Conservation (phyloP, 371 early-diverging fungal genomes). For the Catenaria anguillulae region DNA sequence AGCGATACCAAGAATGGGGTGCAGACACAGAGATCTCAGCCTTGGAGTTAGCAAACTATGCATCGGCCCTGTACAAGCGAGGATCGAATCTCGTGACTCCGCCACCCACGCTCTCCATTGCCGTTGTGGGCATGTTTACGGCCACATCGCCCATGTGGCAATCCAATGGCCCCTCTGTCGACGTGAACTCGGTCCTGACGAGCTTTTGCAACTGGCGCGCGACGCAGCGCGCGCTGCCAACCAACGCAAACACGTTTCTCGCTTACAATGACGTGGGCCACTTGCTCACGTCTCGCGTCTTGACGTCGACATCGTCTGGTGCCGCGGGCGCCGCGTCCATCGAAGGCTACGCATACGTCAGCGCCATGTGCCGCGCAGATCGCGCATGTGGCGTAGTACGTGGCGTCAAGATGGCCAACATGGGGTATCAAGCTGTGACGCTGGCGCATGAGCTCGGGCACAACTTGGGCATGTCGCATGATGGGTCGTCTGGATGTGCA, state of each 20-base stretch:
- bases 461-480: background rate
- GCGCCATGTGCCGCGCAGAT: slow-evolving; percentile 4
- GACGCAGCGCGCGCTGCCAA: background rate
- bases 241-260: background rate
- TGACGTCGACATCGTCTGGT: background rate
- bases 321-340: slow-evolving; percentile 5
- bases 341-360: slow-evolving; percentile 7
- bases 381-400: background rate
- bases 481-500: slow-evolving; percentile 2
- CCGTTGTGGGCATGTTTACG: slow-evolving; percentile 6
- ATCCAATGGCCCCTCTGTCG: slow-evolving; percentile 1
- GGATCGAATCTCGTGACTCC: background rate
- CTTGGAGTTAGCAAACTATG: slow-evolving; percentile 5
- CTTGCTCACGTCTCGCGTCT: background rate
- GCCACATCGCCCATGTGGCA: slow-evolving; percentile 7
- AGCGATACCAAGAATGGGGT: slow-evolving; percentile 7
- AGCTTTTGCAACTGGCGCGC: slow-evolving; percentile 6
- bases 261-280: slow-evolving; percentile 2
- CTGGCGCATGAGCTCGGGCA: slow-evolving; percentile 8
- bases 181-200: slow-evolving; percentile 3
- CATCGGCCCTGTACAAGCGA: background rate
- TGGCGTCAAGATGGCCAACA: background rate
- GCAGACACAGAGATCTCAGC: background rate
- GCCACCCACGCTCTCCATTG: background rate
- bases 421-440: slow-evolving; percentile 4